These are phyloP conservation scores for Bondarzewia mesenterica DNA, from an alignment of 1,284 basidiomycete species.

Conservation along the genomic window DNA sequence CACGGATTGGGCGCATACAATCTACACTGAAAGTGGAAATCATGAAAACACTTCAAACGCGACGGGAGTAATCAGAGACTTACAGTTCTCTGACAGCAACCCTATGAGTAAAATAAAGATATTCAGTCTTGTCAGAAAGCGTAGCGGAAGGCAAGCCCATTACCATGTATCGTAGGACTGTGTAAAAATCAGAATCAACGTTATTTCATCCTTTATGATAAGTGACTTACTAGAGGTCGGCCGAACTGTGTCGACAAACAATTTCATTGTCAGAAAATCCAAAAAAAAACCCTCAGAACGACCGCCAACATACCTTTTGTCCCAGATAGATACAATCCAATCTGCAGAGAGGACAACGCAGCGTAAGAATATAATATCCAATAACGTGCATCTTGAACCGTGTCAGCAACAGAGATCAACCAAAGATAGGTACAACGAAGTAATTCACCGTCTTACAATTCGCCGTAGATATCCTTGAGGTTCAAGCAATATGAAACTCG, in stretches of 20 bases:
- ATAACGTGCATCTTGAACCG: not conserved
- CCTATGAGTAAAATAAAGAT: constrained; percentile 29
- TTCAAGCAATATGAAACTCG: not conserved
- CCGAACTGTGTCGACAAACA: constrained; percentile 28
- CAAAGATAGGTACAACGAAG: not conserved
- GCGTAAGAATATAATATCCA: not conserved
- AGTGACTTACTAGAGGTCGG: constrained; percentile 31
- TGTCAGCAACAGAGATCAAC: not conserved
- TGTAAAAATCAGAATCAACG: not conserved
- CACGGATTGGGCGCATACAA: constrained; percentile 33
- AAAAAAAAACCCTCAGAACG: not conserved
- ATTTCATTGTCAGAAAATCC: too few species aligned
- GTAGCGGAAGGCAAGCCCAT: constrained; percentile 6
- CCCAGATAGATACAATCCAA: constrained; percentile 94
- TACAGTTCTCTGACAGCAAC: constrained; percentile 71
- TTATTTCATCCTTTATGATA: not conserved
- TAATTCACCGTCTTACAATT: constrained; percentile 42
- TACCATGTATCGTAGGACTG: constrained; percentile 55
- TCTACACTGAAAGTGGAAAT: constrained; percentile 43
- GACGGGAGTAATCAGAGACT: constrained; percentile 20
- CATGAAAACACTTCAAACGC: not conserved
- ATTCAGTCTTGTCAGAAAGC: not conserved
- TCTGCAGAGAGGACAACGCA: constrained; percentile 21
- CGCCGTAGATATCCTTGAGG: constrained; percentile 83
- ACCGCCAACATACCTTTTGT: constrained; percentile 58